phyloP scores from a whole-genome alignment of 805 yeast species.

The Candida caryicola region DNA sequence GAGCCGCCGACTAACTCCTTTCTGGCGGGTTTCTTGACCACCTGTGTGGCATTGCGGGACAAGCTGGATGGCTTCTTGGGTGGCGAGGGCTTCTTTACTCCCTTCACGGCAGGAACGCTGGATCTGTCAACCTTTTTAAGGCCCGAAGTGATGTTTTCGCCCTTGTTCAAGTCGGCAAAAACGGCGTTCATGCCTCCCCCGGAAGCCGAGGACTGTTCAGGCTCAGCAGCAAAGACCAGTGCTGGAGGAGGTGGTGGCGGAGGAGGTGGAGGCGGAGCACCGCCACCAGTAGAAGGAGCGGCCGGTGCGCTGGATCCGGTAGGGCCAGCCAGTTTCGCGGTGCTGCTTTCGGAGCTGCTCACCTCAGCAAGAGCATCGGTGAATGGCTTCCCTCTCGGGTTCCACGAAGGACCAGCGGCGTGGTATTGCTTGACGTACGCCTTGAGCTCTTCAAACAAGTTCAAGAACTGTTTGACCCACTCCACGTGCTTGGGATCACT shows the following conservation, averaged over 20 bases:
- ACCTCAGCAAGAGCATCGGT: constrained; percentile 42
- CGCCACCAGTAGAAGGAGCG: constrained; percentile 30
- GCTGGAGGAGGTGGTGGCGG: constrained; percentile 91
- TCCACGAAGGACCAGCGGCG: constrained; percentile 84
- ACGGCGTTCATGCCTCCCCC: constrained; percentile 77
- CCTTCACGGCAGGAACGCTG: constrained; percentile 82
- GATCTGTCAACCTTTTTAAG: constrained; percentile 90
- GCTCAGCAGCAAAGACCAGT: constrained; percentile 44
- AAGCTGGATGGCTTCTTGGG: constrained; percentile 80
- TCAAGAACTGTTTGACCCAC: constrained; percentile 73
- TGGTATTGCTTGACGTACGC: constrained; percentile 74
- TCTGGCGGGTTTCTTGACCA: constrained; percentile 35
- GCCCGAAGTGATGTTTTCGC: constrained; percentile 78
- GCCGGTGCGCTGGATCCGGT: constrained; percentile 2
- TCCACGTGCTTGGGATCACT: constrained; percentile 64
- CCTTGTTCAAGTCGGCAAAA: constrained; percentile 85
- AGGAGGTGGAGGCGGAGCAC: constrained; percentile 47
- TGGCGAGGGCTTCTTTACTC: constrained; percentile 59
- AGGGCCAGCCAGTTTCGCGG: constrained; percentile 22
- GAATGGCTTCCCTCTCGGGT: constrained; percentile 55
- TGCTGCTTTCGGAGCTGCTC: constrained; percentile 1
- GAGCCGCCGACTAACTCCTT: constrained; percentile 81
- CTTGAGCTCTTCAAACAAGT: constrained; percentile 66
- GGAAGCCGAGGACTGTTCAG: constrained; percentile 15
- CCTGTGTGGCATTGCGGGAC: constrained; percentile 44